Conservation (phyloP, 2,329 filamentous ascomycete species). For the Colletotrichum cuscutae region DNA sequence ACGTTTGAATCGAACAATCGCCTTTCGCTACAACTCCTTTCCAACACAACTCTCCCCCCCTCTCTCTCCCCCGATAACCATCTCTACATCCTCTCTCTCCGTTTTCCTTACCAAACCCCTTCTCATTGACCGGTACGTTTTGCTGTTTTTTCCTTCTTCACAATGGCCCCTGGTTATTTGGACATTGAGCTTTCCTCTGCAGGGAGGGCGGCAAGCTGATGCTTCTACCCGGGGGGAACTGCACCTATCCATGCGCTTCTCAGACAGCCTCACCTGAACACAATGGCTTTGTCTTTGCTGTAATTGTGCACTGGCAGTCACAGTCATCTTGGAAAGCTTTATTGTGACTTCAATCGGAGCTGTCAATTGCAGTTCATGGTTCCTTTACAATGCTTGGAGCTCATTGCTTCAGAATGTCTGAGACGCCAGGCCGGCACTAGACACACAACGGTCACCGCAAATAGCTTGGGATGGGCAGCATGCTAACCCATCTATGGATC, state of each 20-base stretch:
- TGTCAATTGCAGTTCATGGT: background rate
- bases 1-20: slow-evolving; percentile 27
- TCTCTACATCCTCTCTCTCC: background rate
- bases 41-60: slow-evolving; percentile 36
- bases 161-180: background rate
- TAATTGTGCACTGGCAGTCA: background rate
- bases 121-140: slow-evolving; percentile 3
- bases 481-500: background rate
- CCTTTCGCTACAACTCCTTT: background rate
- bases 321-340: background rate
- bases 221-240: slow-evolving; percentile 2
- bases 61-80: slow-evolving; percentile 33
- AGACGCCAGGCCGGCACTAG: slow-evolving; percentile 1
- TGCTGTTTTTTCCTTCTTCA: background rate
- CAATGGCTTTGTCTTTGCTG: background rate
- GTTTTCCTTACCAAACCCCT: background rate
- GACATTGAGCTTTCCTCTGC: background rate
- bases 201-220: slow-evolving; percentile 3
- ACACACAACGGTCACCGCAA: slow-evolving; percentile 6
- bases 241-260: slow-evolving; percentile 26
- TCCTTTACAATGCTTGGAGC: background rate
- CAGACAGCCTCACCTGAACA: background rate
- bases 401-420: background rate
- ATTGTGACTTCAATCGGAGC: background rate
- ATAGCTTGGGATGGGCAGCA: background rate